These are phyloP conservation scores for Tolypocladium ophioglossoides DNA, from an alignment of 2,329 filamentous ascomycete genomes.

Conservation along the genomic window DNA sequence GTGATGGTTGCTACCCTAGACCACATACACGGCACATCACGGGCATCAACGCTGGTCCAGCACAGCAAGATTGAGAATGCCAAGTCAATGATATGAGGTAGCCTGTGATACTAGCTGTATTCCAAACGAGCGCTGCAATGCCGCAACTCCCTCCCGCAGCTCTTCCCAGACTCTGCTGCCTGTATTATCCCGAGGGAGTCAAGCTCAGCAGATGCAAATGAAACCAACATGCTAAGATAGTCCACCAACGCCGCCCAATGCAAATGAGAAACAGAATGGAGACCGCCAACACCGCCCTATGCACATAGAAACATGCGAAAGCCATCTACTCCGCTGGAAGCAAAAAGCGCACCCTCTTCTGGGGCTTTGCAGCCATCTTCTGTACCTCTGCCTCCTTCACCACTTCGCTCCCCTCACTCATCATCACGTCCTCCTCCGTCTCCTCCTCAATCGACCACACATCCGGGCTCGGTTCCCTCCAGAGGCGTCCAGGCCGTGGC, in stretches of 20 bases:
- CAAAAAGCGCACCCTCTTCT: slow-evolving; percentile 47
- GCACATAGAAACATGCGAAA: slow-evolving; percentile 4
- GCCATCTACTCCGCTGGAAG: slow-evolving; percentile 29
- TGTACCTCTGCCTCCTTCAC: slow-evolving; percentile 8
- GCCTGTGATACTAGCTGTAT: neutral
- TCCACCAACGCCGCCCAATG: slow-evolving; percentile 3
- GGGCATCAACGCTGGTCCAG: neutral
- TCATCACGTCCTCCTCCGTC: slow-evolving; percentile 39
- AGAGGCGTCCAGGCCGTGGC: slow-evolving; percentile 31
- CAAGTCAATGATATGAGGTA: neutral
- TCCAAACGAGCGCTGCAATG: neutral
- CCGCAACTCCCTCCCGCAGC: neutral
- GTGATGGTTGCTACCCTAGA: neutral
- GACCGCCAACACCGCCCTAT: slow-evolving; percentile 11
- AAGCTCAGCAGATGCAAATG: neutral
- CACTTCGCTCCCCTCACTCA: slow-evolving; percentile 28
- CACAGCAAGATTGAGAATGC: neutral
- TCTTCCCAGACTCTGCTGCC: neutral
- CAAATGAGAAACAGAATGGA: slow-evolving; percentile 6
- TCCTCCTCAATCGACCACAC: slow-evolving; percentile 52
- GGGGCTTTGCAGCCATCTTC: slow-evolving; percentile 34
- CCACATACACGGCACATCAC: neutral
- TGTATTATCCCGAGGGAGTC: neutral
- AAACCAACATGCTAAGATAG: neutral
- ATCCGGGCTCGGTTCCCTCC: slow-evolving; percentile 48